Percentiles rank a stretch among this genome's conserved stretches.
Evolutionary conservation across 768 basidiomycete species (phyloP).

Genomic region (Suillus placidus): DNA sequence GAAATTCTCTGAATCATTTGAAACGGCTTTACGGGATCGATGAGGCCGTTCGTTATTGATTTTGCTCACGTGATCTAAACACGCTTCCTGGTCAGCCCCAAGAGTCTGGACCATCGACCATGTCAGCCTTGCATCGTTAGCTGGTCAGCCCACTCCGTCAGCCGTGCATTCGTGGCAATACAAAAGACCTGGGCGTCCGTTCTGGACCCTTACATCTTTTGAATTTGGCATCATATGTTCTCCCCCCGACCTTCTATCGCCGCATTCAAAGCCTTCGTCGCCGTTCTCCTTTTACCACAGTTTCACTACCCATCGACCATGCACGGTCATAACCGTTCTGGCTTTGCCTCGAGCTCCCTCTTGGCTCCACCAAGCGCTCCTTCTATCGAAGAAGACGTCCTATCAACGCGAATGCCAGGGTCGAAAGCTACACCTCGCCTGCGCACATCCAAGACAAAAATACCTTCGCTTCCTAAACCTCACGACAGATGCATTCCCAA

Average conservation of each 20-base stretch:
- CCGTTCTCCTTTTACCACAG: constrained; percentile 11
- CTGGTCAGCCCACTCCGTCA: constrained; percentile 18
- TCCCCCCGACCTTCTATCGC: background rate
- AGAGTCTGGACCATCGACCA: background rate
- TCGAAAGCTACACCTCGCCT: background rate
- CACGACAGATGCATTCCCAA: constrained; percentile 22
- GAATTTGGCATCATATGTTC: constrained; percentile 5
- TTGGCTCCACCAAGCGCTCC: constrained; percentile 16
- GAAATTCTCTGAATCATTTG: background rate
- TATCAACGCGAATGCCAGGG: constrained; percentile 28
- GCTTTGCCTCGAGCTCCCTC: constrained; percentile 5
- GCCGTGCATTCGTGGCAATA: constrained; percentile 10
- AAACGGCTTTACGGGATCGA: background rate
- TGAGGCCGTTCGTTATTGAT: constrained; percentile 1
- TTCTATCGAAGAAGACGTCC: constrained; percentile 21
- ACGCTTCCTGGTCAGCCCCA: constrained; percentile 3
- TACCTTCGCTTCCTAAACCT: constrained; percentile 20
- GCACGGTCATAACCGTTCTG: constrained; percentile 7
- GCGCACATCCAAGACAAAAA: constrained; percentile 13
- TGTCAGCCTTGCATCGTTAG: too few relatives aligned
- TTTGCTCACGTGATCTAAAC: background rate
- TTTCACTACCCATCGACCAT: constrained; percentile 13
- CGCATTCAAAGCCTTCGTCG: constrained; percentile 4
- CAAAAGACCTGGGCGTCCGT: constrained; percentile 9
- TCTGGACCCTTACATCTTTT: background rate